Conservation (phyloP, 1,284 basidiomycete genomes). For the Fomitopsis pinicola region DNA sequence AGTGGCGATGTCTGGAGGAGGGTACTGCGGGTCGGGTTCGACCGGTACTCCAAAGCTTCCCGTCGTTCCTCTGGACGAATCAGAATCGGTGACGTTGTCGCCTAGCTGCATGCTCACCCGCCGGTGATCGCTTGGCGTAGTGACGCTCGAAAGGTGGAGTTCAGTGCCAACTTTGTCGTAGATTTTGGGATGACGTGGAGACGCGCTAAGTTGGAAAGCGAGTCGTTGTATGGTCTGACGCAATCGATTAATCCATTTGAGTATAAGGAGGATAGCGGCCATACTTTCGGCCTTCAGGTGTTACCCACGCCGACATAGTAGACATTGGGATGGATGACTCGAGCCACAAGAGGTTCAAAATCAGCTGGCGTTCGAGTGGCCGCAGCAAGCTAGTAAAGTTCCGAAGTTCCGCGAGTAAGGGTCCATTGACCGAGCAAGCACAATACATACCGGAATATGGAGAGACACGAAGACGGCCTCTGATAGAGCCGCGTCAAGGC, state of each 20-base stretch:
- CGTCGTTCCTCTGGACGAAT: constrained; percentile 67
- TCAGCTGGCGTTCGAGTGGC: constrained; percentile 84
- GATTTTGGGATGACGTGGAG: constrained; percentile 75
- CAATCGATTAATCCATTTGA: constrained; percentile 1
- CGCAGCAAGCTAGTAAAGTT: constrained; percentile 64
- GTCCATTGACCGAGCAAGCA: constrained; percentile 7
- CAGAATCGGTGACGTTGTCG: constrained; percentile 10
- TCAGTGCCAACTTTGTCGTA: constrained; percentile 61
- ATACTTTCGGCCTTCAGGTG: constrained; percentile 70
- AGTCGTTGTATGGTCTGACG: constrained; percentile 68
- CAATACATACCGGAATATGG: constrained; percentile 76
- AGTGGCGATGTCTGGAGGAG: constrained; percentile 52
- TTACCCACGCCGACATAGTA: constrained; percentile 84
- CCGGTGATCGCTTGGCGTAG: constrained; percentile 89
- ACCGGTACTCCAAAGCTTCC: constrained; percentile 89
- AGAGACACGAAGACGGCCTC: constrained; percentile 89
- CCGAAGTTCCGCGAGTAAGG: constrained; percentile 12
- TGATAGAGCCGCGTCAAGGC: constrained; percentile 84
- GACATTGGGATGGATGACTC: constrained; percentile 68
- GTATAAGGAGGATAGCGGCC: constrained; percentile 14
- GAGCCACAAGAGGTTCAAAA: constrained; percentile 91
- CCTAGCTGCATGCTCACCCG: constrained; percentile 53
- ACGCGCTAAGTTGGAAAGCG: constrained; percentile 61
- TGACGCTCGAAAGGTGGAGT: constrained; percentile 74
- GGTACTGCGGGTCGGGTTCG: constrained; percentile 55